phyloP scores from a whole-genome alignment of 2,329 filamentous ascomycete genomes.

The Whalleya microplaca region DNA sequence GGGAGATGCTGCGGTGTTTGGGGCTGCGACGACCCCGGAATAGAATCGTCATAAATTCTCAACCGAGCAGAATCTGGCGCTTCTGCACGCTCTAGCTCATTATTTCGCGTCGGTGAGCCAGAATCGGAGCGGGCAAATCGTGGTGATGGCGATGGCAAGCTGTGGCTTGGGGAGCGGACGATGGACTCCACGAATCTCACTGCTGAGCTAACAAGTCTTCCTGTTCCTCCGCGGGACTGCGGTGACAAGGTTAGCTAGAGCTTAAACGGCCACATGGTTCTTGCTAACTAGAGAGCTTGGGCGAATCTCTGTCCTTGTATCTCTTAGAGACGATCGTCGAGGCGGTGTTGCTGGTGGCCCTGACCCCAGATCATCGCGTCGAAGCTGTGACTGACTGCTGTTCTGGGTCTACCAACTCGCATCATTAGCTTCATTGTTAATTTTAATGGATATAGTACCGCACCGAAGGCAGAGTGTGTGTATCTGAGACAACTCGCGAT shows the following conservation, averaged over 20 bases:
- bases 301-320: conserved; percentile 13
- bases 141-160: conserved; percentile 22
- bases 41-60: conserved; percentile 51
- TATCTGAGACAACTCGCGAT: conserved; percentile 32
- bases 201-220: conserved; percentile 32
- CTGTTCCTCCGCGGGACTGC: conserved; percentile 25
- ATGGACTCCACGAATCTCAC: conserved; percentile 33
- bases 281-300: conserved; percentile 21
- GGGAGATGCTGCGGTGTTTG: conserved; percentile 55
- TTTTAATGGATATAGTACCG: conserved; percentile 11
- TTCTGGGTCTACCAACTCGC: conserved; percentile 13
- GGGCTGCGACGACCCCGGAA: conserved; percentile 50
- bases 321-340: conserved; percentile 28
- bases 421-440: conserved; percentile 4
- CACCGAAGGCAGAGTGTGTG: conserved; percentile 35
- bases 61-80: conserved; percentile 31
- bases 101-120: conserved; percentile 16
- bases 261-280: not conserved
- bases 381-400: conserved; percentile 8
- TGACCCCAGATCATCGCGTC: conserved; percentile 7
- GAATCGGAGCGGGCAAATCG: conserved; percentile 9
- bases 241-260: not conserved
- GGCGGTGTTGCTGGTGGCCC: conserved; percentile 31
- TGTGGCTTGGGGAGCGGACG: conserved; percentile 23
- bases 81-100: conserved; percentile 18